These are phyloP conservation scores for Rhodamnia argentea DNA, from an alignment of 345 rosid genomes.

Conservation along the genomic window DNA sequence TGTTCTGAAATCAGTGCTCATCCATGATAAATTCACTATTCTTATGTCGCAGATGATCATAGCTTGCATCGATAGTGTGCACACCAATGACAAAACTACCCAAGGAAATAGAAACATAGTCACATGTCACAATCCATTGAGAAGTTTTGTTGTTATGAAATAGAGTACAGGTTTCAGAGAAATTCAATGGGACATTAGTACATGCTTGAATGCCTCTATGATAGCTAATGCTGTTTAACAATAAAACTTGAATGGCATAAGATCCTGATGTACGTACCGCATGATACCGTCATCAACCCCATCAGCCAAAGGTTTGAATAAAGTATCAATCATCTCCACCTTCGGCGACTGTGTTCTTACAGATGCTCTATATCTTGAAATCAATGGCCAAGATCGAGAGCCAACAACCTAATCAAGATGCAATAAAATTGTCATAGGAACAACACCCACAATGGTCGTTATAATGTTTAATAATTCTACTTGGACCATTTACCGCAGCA, in stretches of 20 bases:
- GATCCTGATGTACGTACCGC: constrained; percentile 30
- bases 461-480: neutral
- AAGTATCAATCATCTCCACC: constrained; percentile 81
- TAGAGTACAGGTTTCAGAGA: neutral
- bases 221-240: neutral
- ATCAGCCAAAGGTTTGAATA: constrained; percentile 50
- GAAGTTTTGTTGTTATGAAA: neutral
- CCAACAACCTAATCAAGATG: constrained; percentile 66
- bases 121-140: neutral
- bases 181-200: neutral
- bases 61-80: neutral
- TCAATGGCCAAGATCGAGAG: constrained; percentile 63
- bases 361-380: constrained; percentile 85
- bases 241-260: neutral
- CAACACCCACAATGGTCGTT: neutral
- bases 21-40: neutral
- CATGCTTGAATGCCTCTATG: neutral
- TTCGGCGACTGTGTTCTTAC: constrained; percentile 79
- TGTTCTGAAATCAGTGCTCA: neutral
- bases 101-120: neutral
- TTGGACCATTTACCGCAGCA: constrained; percentile 50
- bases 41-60: neutral
- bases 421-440: neutral
- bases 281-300: constrained; percentile 72
- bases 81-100: neutral